A percentile compares a stretch with the other conserved stretches of the same genome.
Evolutionary conservation across 192 early-diverging fungal species (phyloP).

Genomic region (Rhizoclosmatium sp.): DNA sequence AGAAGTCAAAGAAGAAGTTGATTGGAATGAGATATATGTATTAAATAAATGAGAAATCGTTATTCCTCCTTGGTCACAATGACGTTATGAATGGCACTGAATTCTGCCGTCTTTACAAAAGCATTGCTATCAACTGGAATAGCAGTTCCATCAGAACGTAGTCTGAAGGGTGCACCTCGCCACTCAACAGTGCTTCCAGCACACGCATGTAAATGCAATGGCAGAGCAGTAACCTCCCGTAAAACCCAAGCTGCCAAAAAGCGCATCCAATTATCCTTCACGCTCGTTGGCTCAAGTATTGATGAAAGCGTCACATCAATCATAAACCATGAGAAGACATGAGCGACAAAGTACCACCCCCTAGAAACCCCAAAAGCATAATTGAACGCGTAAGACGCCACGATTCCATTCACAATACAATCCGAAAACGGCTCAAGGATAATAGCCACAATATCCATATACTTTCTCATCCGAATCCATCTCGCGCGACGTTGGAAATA

Average conservation of each 20-base stretch:
- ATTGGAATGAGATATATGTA: too few relatives aligned
- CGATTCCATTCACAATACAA: conserved; percentile 76
- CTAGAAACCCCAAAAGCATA: conserved; percentile 60
- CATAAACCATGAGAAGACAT: conserved; percentile 68
- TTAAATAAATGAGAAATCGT: too few relatives aligned
- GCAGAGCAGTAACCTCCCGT: conserved; percentile 84
- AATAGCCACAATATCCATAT: conserved; percentile 86
- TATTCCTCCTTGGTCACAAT: too few relatives aligned
- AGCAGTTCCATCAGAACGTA: conserved; percentile 54
- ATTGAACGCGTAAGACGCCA: conserved; percentile 73
- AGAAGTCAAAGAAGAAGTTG: too few relatives aligned
- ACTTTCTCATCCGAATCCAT: conserved; percentile 94
- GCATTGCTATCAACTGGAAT: neutral
- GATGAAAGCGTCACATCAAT: conserved; percentile 49
- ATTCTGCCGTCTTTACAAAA: too few relatives aligned
- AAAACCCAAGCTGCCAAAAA: conserved; percentile 81
- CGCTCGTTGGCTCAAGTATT: conserved; percentile 49
- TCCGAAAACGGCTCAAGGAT: conserved; percentile 90
- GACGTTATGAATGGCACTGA: too few relatives aligned
- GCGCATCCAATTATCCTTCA: conserved; percentile 45
- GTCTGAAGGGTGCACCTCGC: conserved; percentile 71
- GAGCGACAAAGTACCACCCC: conserved; percentile 56
- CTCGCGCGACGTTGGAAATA: conserved; percentile 84
- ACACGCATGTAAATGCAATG: conserved; percentile 83
- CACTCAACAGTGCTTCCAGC: conserved; percentile 84